Base-by-base conservation (phyloP, 2,329 filamentous ascomycete genomes). In the Pestalotiopsis sp. region DNA sequence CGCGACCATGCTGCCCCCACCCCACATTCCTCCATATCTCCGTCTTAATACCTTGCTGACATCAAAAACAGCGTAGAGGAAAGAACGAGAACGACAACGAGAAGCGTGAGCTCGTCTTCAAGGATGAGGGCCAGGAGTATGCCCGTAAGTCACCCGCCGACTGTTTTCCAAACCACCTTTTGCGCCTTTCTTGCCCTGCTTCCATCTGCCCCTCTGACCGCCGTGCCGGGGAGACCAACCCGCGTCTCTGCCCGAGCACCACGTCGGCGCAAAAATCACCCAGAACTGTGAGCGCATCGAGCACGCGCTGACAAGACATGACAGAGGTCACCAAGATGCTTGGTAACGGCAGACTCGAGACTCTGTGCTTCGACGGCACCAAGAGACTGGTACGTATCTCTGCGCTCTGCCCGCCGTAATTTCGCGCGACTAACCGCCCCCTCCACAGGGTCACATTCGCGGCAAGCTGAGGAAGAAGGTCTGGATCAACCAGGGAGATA, bases 21-120 rank as follows among this genome's bases (percentile, higher is more conserved):
- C 23, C 27, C 57, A 36, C 57, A 59, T 27, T 11, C 14, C 20
- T n/a, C 45, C 17, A n/a, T 52, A 20, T 52, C 14, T 52, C 45
- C 45, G 20, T 20, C 31, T 36, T 36, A n/a, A 52, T 59, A n/a
- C 57, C 13, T 17, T 62, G 59, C 59, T 62, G 31, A 90, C 98
- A 98, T 86, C 88, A 95, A 27, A 39, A 39, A 39, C 31, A 62
- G 84, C 92, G 95, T 90, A 91, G 96, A 86, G 95, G 95, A 85
- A 98, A 98, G 92, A 97, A 97, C 89, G 94, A 97, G 86, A 97
- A 96, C 85, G 96, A 98, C 87, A 97, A 98, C 81, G 95, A 98
- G 87, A 98, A 98, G 89, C 95, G 95, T 83, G 95, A 98, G 84
- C 89, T 98, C 78, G 95, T 94, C 79, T 98, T 98, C 91, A 98